These are phyloP conservation scores for Pichia exigua DNA, from an alignment of 805 yeast genomes.

Conservation along the genomic window DNA sequence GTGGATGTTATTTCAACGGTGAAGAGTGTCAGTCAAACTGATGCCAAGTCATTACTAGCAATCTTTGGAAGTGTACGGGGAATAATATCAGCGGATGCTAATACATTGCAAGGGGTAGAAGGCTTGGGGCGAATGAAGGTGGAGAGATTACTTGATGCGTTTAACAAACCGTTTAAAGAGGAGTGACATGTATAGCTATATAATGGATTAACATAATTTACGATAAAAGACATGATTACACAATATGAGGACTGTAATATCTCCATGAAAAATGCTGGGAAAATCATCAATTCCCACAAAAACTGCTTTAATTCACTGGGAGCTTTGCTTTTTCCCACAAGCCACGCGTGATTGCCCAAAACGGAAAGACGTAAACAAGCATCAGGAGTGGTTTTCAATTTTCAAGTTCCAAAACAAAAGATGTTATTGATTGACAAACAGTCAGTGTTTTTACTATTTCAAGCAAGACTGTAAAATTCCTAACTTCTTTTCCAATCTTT, in stretches of 20 bases:
- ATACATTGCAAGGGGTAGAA: slow-evolving; percentile 4
- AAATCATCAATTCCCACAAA: too few relatives aligned
- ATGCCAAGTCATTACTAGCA: slow-evolving; percentile 6
- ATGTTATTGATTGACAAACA: not conserved
- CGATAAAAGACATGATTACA: too few relatives aligned
- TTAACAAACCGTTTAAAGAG: slow-evolving; percentile 5
- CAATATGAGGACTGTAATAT: not conserved
- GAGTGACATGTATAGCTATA: not conserved
- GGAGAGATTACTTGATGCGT: slow-evolving; percentile 3
- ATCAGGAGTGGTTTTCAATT: not conserved
- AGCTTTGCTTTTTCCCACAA: not conserved
- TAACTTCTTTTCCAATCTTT: not conserved
- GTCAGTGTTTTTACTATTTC: not conserved
- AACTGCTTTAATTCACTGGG: too few relatives aligned
- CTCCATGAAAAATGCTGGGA: not conserved
- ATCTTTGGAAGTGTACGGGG: slow-evolving; percentile 1
- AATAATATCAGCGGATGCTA: slow-evolving; percentile 3
- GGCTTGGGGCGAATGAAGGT: slow-evolving; percentile 10
- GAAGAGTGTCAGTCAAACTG: slow-evolving; percentile 4
- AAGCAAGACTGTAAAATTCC: too few relatives aligned
- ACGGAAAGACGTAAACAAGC: not conserved
- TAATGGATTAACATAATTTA: too few relatives aligned
- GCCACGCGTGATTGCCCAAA: not conserved
- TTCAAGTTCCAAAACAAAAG: not conserved
- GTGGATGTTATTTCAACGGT: slow-evolving; percentile 23